Evolutionary conservation across 805 yeast species (phyloP).

Genomic region (Lachancea nothofagi): DNA sequence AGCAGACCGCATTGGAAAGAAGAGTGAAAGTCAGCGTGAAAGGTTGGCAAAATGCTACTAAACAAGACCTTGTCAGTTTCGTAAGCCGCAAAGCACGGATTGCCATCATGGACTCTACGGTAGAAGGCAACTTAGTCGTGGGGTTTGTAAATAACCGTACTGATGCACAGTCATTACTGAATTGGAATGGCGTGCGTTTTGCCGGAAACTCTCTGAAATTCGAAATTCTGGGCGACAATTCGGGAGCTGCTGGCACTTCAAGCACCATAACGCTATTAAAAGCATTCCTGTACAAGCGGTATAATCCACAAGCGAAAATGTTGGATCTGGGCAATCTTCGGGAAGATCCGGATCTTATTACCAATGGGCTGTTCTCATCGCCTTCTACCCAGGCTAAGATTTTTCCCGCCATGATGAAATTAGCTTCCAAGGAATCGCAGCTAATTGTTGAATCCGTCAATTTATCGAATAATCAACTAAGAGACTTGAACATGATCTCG

Average conservation of each 20-base stretch:
- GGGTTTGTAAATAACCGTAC: constrained; percentile 51
- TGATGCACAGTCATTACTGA: constrained; percentile 55
- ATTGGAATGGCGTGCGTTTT: constrained; percentile 72
- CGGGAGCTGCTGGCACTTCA: constrained; percentile 24
- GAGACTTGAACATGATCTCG: constrained; percentile 54
- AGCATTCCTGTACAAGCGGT: constrained; percentile 58
- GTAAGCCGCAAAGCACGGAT: constrained; percentile 62
- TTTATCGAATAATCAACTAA: constrained; percentile 58
- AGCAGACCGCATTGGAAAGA: constrained; percentile 29
- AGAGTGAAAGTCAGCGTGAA: constrained; percentile 52
- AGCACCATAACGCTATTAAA: constrained; percentile 59
- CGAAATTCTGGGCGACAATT: constrained; percentile 29
- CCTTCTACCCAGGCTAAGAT: constrained; percentile 66
- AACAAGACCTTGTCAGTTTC: constrained; percentile 63
- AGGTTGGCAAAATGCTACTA: constrained; percentile 79
- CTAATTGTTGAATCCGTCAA: constrained; percentile 60
- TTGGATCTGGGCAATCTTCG: constrained; percentile 63
- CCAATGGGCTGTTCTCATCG: constrained; percentile 60
- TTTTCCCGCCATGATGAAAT: constrained; percentile 83
- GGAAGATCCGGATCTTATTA: constrained; percentile 53
- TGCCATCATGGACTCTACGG: constrained; percentile 45
- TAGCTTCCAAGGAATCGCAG: constrained; percentile 52
- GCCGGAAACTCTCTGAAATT: constrained; percentile 67
- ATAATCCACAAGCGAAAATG: constrained; percentile 57
- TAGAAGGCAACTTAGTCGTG: constrained; percentile 51